Evolutionary conservation across 2,329 filamentous ascomycete species (phyloP).

Genomic region (Arthrobotrys megalospora): DNA sequence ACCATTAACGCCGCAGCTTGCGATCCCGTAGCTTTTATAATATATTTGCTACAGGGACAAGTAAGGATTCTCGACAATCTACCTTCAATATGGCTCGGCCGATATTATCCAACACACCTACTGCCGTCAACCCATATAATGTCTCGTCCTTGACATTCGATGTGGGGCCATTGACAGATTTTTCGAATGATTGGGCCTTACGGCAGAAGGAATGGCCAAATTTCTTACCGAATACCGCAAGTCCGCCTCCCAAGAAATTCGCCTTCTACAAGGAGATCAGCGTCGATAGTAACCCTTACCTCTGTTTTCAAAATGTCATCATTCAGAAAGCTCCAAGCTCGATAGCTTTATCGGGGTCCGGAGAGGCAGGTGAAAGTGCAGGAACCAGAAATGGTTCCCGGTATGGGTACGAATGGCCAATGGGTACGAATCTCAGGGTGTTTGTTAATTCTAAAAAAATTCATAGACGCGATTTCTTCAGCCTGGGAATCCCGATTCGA

Average conservation of each 20-base stretch:
- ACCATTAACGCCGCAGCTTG: slow-evolving; percentile 33
- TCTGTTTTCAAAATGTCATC: slow-evolving; percentile 61
- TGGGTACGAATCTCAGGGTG: not conserved
- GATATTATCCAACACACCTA: slow-evolving; percentile 50
- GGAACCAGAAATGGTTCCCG: slow-evolving; percentile 40
- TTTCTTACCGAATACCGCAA: slow-evolving; percentile 57
- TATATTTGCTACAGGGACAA: slow-evolving; percentile 28
- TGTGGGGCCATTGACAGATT: slow-evolving; percentile 58
- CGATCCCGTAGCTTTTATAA: slow-evolving; percentile 42
- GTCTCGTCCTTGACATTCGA: slow-evolving; percentile 59
- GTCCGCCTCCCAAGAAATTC: slow-evolving; percentile 55
- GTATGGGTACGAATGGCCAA: slow-evolving; percentile 39
- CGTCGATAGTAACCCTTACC: slow-evolving; percentile 57
- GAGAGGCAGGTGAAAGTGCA: slow-evolving; percentile 35
- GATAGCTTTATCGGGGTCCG: slow-evolving; percentile 17
- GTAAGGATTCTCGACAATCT: slow-evolving; percentile 26
- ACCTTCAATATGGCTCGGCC: slow-evolving; percentile 45
- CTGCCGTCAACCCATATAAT: slow-evolving; percentile 56
- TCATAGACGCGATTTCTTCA: slow-evolving; percentile 56
- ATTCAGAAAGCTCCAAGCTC: slow-evolving; percentile 59
- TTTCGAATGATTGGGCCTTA: slow-evolving; percentile 59
- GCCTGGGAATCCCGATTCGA: slow-evolving; percentile 54
- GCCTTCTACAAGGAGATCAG: slow-evolving; percentile 61
- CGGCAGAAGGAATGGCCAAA: slow-evolving; percentile 61
- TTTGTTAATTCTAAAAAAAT: slow-evolving; percentile 6